phyloP scores from a whole-genome alignment of 2,329 filamentous ascomycete species.

The Hymenoscyphus linearis region DNA sequence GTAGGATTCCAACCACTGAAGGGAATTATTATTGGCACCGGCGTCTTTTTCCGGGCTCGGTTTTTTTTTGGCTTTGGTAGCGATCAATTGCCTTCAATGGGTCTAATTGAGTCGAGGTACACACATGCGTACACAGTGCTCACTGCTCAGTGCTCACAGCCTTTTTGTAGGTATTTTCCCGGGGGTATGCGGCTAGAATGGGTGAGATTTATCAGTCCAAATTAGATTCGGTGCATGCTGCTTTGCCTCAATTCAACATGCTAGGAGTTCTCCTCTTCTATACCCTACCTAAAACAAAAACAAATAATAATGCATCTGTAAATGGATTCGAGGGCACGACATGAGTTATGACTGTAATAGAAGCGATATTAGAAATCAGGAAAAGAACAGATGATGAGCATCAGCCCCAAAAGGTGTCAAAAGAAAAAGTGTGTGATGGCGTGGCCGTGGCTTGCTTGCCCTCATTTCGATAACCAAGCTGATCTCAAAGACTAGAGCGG shows the following conservation, averaged over 20 bases:
- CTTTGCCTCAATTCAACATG: neutral
- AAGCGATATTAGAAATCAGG: too few species aligned
- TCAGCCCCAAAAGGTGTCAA: neutral
- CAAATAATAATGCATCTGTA: too few species aligned
- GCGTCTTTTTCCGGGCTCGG: neutral
- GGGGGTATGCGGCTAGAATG: neutral
- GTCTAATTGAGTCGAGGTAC: neutral
- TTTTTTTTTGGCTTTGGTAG: neutral
- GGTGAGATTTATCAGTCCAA: neutral
- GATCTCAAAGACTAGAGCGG: neutral
- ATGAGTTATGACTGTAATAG: too few species aligned
- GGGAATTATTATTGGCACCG: neutral
- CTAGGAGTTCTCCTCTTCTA: too few species aligned
- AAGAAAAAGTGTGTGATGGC: neutral
- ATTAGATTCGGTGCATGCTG: neutral
- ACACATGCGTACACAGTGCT: neutral
- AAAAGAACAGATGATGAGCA: neutral
- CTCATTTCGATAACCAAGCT: neutral
- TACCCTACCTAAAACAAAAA: too few species aligned
- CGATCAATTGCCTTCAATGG: neutral
- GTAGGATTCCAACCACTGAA: neutral
- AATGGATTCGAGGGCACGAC: too few species aligned
- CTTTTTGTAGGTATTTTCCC: neutral
- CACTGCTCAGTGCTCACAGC: neutral
- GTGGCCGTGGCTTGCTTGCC: neutral